Evolutionary conservation across 2,329 filamentous ascomycete genomes (phyloP), one percentile per base, ranked within the genome.

Genomic region (Exophiala spinifera): DNA sequence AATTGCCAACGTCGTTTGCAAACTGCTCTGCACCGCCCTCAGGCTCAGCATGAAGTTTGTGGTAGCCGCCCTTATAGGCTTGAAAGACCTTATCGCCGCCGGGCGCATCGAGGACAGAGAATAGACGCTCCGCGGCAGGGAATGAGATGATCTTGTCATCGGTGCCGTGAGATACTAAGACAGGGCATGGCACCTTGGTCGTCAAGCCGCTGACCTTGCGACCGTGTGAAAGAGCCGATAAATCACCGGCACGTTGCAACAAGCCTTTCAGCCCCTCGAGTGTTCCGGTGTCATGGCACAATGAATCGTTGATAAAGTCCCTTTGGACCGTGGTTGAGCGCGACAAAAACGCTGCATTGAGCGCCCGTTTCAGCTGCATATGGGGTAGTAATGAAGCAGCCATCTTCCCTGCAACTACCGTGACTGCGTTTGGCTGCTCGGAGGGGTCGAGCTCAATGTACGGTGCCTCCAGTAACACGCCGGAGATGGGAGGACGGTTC

Each of bases 221-320:
- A 28, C 56, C 58, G 21, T 83, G 69, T 61, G 64, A 72, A 25
- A 83, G 70, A 47, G 74, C 77, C 2, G 81, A 73, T 57, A 95
- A 72, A 49, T 76, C 77, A 4, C 73, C 73, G 1, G 86, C 86
- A 21, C 91, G 81, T 68, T 95, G 89, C 60, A 96, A 73, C 79
- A 96, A 79, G 0, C 82, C 85, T 0, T 87, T 80, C 31, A 96
- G 69, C 1, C 88, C 88, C 69, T 91, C 86, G n/a, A 95, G 77
- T 5, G 91, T 96, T 33, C 90, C 91, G 1, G 84, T 92, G 69
- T 92, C 80, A 72, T 96, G 91, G 70, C 85, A 84, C 49, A 96
- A 76, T 46, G 77, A 67, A 70, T 96, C 91, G 25, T 81, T 78
- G 2, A 74, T 73, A 60, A 88, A 79, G 21, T 76, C 78, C 64